Evolutionary conservation across 2,329 filamentous ascomycete species (phyloP).

Genomic region (Ustulina deusta): DNA sequence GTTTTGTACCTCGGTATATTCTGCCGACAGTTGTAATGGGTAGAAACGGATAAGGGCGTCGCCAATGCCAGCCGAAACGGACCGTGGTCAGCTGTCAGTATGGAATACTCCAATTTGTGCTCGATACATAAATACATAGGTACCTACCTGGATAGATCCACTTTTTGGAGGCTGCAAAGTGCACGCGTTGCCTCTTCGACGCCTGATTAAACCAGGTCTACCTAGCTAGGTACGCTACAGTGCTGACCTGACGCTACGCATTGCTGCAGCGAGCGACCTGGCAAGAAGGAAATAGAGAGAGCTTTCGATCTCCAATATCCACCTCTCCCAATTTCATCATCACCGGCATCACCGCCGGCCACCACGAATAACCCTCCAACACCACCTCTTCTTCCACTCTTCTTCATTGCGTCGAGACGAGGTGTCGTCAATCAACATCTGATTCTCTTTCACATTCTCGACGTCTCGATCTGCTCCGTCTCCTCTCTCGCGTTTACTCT

Average conservation of each 20-base stretch:
- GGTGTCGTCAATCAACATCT: neutral
- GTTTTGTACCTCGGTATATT: no score
- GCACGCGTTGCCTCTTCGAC: constrained; percentile 43
- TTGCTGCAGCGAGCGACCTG: no score
- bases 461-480: constrained; percentile 7
- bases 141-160: neutral
- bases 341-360: neutral
- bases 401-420: neutral
- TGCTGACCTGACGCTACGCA: no score
- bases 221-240: no score
- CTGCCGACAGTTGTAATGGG: constrained; percentile 2
- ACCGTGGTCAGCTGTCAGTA: constrained; percentile 12
- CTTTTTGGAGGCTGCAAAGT: constrained; percentile 28
- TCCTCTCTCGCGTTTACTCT: neutral
- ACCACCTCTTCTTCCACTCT: neutral
- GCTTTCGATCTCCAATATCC: no score
- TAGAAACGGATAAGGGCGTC: constrained; percentile 11
- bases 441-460: neutral
- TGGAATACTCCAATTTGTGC: no score
- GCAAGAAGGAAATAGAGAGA: no score
- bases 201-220: constrained; percentile 18
- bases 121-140: no score
- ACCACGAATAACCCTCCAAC: no score
- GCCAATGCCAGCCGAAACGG: neutral
- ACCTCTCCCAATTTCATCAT: no score